Base-by-base conservation (phyloP, 345 rosid species). In the Arabis hirsuta region DNA sequence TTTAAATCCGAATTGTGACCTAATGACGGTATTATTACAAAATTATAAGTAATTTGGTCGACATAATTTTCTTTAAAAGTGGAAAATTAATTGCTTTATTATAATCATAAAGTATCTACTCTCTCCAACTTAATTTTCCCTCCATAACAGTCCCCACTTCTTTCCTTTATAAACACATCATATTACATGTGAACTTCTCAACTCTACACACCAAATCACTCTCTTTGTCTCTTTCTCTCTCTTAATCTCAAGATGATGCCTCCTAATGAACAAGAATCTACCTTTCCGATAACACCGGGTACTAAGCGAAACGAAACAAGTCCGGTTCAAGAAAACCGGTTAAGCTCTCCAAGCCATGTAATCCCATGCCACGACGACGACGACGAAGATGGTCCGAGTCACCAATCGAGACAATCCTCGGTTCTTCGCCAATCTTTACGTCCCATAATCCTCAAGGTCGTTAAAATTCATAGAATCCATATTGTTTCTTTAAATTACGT, bases 371-470 rank as follows among this genome's bases (percentile, higher is more conserved):
- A 76, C 0, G 80, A 78, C 39, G 81, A 77, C 44, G 52, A 45
- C 9, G 45, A 55, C 9, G 82, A 67, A 6, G 38, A 34, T 34
- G 74, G 70, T 43, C 78, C 69, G 7, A 51, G 76, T n/a, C 71
- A 63, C 45, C 79, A 71, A 20, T 61, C 78, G 24, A 81, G 75
- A 41, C 59, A 73, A 58, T 84, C 83, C 73, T 81, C 92, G 3
- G 46, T 83, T 79, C 76, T 87, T 24, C 83, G 82, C 29, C 81
- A 78, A 71, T 84, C 89, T 13, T 60, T 85, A 39, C 85, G 74
- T 70, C 87, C 94, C 1, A 72, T 93, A 55, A 84, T 83, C n/a
- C 94, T 93, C 56, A 83, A 80, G 97, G 98, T 93, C 68, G 66
- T 12, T 11, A 24, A 24, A 14, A 14, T 19, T 12, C 19, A 4